Percentiles rank a stretch among this genome's conserved stretches.
These are phyloP conservation scores for Colletotrichum sidae DNA, from an alignment of 2,329 filamentous ascomycete species.

Conservation along the genomic window DNA sequence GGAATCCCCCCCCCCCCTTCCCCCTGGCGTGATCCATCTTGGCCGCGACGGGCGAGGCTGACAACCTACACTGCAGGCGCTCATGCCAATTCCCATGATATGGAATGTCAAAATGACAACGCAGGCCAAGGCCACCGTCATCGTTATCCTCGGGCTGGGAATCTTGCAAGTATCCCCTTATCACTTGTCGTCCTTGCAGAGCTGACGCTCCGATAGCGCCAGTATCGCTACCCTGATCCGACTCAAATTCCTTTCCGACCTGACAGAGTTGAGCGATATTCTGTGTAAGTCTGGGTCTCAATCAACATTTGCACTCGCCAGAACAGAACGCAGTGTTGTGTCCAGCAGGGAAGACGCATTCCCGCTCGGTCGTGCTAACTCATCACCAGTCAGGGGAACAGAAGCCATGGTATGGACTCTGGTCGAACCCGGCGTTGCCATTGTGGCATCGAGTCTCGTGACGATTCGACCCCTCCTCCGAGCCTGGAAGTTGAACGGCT, in stretches of 20 bases:
- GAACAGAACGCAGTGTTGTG: too few relatives aligned
- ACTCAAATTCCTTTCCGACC: slow-evolving; percentile 59
- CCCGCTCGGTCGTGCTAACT: not conserved
- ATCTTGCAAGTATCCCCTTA: slow-evolving; percentile 54
- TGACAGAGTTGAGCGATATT: slow-evolving; percentile 59
- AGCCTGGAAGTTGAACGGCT: slow-evolving; percentile 58
- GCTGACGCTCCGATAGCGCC: slow-evolving; percentile 50
- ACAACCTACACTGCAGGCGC: slow-evolving; percentile 47
- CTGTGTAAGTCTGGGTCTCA: slow-evolving; percentile 54
- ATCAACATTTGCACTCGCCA: too few relatives aligned
- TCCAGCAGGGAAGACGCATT: too few relatives aligned
- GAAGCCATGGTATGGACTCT: slow-evolving; percentile 68
- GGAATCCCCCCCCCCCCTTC: slow-evolving; percentile 30
- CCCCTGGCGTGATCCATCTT: not conserved
- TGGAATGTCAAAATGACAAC: slow-evolving; percentile 65
- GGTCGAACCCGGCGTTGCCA: slow-evolving; percentile 67
- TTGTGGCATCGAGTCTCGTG: slow-evolving; percentile 64
- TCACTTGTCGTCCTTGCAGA: not conserved
- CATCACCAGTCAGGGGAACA: slow-evolving; percentile 56
- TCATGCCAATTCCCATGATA: slow-evolving; percentile 65
- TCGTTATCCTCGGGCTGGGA: slow-evolving; percentile 61
- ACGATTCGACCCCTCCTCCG: slow-evolving; percentile 67
- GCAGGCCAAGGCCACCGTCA: slow-evolving; percentile 64
- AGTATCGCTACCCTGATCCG: slow-evolving; percentile 66
- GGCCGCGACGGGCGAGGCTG: not conserved